Conservation (phyloP, 106 monocot species). For the Apostasia shenzhenica region DNA sequence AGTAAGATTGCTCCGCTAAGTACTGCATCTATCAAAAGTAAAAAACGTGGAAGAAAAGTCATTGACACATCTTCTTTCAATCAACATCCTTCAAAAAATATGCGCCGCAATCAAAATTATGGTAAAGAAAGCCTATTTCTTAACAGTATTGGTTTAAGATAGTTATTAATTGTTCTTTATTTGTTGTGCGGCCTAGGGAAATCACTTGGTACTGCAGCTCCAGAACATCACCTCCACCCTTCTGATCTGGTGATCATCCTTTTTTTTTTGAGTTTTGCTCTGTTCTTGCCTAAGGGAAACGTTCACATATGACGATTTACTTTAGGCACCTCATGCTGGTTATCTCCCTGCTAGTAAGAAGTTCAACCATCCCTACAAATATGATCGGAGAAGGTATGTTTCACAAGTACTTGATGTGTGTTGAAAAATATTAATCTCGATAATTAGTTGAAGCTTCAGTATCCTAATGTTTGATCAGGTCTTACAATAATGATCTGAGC, state of each 20-base stretch:
- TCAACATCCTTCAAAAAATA: conserved; percentile 25
- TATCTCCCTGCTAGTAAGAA: conserved; percentile 28
- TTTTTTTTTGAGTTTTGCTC: conserved; percentile 1
- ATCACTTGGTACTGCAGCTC: conserved; percentile 11
- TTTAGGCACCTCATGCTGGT: conserved; percentile 52
- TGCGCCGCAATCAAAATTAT: conserved; percentile 13
- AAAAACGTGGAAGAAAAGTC: conserved; percentile 17
- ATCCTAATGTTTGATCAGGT: conserved; percentile 9
- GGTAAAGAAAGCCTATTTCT: not conserved
- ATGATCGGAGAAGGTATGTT: conserved; percentile 22
- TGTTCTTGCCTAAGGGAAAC: not conserved
- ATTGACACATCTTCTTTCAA: conserved; percentile 4
- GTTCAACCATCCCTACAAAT: conserved; percentile 14
- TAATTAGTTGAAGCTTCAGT: not conserved
- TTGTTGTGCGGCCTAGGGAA: conserved; percentile 7
- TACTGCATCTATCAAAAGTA: conserved; percentile 4
- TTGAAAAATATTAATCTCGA: not conserved
- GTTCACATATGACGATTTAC: not conserved
- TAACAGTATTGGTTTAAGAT: not conserved
- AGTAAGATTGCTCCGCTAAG: conserved; percentile 1
- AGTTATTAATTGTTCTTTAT: not conserved
- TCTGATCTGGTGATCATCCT: conserved; percentile 34
- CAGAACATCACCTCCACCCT: conserved; percentile 11
- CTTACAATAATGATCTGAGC: conserved; percentile 10
- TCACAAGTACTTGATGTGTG: not conserved